Base-by-base conservation (phyloP, 2,329 filamentous ascomycete genomes). In the Aureobasidium subglaciale region DNA sequence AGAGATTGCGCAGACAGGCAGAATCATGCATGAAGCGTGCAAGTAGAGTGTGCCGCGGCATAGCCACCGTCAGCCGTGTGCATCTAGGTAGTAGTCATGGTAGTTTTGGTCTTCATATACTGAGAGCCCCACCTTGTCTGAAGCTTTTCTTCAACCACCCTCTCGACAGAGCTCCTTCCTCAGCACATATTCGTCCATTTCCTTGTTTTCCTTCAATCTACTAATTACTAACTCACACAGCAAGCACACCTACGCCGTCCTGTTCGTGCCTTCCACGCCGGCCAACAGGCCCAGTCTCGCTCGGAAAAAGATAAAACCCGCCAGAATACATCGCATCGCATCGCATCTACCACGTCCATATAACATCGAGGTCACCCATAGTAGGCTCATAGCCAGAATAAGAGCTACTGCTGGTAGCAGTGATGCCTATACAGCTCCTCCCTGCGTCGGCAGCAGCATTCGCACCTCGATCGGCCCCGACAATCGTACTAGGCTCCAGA, bases 361-460 rank as follows among this genome's bases (percentile, higher is more conserved):
- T 32, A 30, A 9, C 25, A 30, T 16, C 2, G 9, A 25, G 11
- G 15, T 15, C 40, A 4, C 22, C 24, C 5, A 18, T 43, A 16
- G 8, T 8, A 11, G 22, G 5, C 27, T 6, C 38, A 24, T 20
- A 24, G 38, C 13, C 38, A 4, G 6, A 7, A 5, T 16, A 29
- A 48, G 13, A 24, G 42, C 48, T 24, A 15, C 40, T 55, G 27
- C 46, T 43, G 55, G 32, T 29, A 10, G 22, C 18, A 50, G 48
- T 41, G 25, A 97, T 97, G 93, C 90, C 90, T 71, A 87, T 90
- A 68, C 87, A 93, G 79, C 80, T 99, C 71, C 79, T 99, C 65
- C 93, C 93, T 64, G 92, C 92, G 60, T 97, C 93, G 67, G 93
- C 93, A 63, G 90, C 91, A 60, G 92, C 93, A 67, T 99, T 97